Evolutionary conservation across 1,284 basidiomycete genomes (phyloP).

Genomic region (Apiotrichum porosum): DNA sequence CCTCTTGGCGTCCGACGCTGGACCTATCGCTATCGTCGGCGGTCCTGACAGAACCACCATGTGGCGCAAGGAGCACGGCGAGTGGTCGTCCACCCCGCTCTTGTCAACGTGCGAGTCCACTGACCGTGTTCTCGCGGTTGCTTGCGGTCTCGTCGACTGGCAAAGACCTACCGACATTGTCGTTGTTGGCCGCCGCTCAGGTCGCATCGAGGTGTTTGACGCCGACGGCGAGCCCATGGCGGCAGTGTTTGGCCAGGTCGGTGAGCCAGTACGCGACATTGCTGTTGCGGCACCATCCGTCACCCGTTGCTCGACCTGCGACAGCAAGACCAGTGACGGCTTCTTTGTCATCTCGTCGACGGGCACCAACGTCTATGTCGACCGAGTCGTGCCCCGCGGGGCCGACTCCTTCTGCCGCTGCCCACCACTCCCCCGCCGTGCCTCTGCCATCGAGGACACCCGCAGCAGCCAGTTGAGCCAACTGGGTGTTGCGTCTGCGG

Average conservation of each 20-base stretch:
- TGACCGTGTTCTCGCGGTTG: conserved; percentile 19
- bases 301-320: conserved; percentile 32
- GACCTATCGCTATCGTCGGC: conserved; percentile 6
- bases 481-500: neutral
- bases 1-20: conserved; percentile 6
- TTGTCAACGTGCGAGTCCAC: conserved; percentile 6
- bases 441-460: conserved; percentile 21
- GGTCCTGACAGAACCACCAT: conserved; percentile 1
- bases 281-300: conserved; percentile 17
- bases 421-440: conserved; percentile 9
- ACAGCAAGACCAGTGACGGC: conserved; percentile 22
- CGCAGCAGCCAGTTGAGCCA: neutral
- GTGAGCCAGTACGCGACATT: conserved; percentile 5
- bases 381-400: conserved; percentile 24
- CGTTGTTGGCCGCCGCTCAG: conserved; percentile 34
- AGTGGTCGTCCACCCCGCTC: conserved; percentile 9
- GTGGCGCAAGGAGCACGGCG: conserved; percentile 15
- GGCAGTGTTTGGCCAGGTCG: conserved; percentile 3
- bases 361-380: conserved; percentile 22
- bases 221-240: conserved; percentile 11
- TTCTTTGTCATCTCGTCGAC: conserved; percentile 36
- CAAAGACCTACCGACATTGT: conserved; percentile 10
- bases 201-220: conserved; percentile 36
- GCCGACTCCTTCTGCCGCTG: conserved; percentile 29
- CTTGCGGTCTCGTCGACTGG: conserved; percentile 9